Percentiles rank a stretch among this genome's conserved stretches.
These are phyloP conservation scores for Postia placenta DNA, from an alignment of 768 basidiomycete species.

Conservation along the genomic window DNA sequence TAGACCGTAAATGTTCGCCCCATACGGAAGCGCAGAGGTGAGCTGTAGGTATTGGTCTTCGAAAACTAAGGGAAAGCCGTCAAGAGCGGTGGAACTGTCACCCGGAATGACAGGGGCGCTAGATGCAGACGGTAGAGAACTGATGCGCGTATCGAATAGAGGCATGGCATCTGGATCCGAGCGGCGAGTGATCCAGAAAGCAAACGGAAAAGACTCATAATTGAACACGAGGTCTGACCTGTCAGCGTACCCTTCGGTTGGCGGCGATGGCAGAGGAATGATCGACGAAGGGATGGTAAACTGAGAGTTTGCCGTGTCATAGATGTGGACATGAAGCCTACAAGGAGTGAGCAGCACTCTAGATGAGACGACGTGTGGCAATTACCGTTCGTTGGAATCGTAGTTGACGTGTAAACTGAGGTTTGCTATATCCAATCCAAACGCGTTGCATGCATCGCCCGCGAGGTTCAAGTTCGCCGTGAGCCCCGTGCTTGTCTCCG, in stretches of 20 bases:
- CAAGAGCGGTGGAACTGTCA: constrained; percentile 50
- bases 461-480: constrained; percentile 48
- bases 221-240: constrained; percentile 67
- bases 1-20: constrained; percentile 72
- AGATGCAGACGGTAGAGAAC: constrained; percentile 55
- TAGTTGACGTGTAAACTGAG: constrained; percentile 66
- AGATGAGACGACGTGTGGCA: constrained; percentile 14
- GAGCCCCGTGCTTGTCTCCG: constrained; percentile 41
- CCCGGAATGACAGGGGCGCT: constrained; percentile 46
- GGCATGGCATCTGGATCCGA: constrained; percentile 46
- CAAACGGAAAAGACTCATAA: constrained; percentile 57
- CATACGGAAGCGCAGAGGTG: constrained; percentile 56
- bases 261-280: constrained; percentile 33
- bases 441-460: constrained; percentile 57
- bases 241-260: constrained; percentile 28
- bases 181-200: constrained; percentile 75
- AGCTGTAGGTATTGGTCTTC: constrained; percentile 79
- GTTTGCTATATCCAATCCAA: constrained; percentile 50
- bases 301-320: constrained; percentile 53
- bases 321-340: constrained; percentile 66
- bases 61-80: constrained; percentile 67
- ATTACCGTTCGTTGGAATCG: constrained; percentile 44
- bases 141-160: constrained; percentile 64
- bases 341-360: neutral
- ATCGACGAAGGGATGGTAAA: constrained; percentile 59